Base-by-base conservation (phyloP, 179 eudicot species). In the Dionaea muscipula region DNA sequence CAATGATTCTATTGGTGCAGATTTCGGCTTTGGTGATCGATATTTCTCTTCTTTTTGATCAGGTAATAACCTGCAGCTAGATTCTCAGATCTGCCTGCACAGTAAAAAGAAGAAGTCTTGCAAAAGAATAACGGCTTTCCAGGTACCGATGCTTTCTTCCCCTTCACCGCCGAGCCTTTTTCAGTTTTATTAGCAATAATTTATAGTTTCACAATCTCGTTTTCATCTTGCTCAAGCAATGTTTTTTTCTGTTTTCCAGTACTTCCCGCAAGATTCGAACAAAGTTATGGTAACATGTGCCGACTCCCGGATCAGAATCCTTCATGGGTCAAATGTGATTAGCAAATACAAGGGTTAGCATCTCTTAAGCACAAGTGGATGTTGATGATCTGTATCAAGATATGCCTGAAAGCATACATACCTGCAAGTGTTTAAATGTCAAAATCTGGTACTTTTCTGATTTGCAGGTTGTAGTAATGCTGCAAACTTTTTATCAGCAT, bases 231-330 rank as follows among this genome's bases (percentile, higher is more conserved):
- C 46, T 51, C 10, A 21, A 46, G 33, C 3, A 44, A 47, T 53
- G 46, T 11, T 47, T 39, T 36, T 57, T 60, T 59, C 46, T 36
- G 23, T 3, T 15, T 26, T 79, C 48, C 80, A 90, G 95, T 83
- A 83, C 70, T 73, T 66, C 58, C 86, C 89, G 15, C 75, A 72
- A 69, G 89, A 89, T 64, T 75, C 80, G 10, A 72, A 65, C 68
- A 89, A 81, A 73, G 76, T 89, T 31, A 70, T 89, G 93, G 85
- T 89, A 33, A 79, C 94, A 40, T 79, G 81, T 70, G 95, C 95
- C 41, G 93, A 83, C 71, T 79, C 94, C 57, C 83, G 74, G 63
- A 76, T 89, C 56, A 74, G 83, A 73, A 78, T 89, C 51, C 74
- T 89, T 53, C 71, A 73, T 14, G 97, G 85, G 20, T 56, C 55